phyloP scores from a whole-genome alignment of 306 rosid species.

The Sicyos baderoa region DNA sequence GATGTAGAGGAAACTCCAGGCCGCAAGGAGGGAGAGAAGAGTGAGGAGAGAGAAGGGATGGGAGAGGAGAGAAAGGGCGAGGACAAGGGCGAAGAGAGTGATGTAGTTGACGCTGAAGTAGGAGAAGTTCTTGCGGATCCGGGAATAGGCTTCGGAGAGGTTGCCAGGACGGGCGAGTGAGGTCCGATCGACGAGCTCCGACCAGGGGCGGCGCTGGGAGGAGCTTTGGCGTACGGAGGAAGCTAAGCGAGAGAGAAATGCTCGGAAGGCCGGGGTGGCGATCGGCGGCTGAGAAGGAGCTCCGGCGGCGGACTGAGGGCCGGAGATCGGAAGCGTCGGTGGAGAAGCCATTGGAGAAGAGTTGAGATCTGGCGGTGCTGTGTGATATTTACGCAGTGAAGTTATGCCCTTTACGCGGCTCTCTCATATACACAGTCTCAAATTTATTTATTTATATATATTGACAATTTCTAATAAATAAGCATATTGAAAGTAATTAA shows the following conservation, averaged over 20 bases:
- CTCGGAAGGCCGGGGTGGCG: constrained; percentile 79
- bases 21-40: constrained; percentile 64
- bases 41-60: constrained; percentile 73
- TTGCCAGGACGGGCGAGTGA: constrained; percentile 58
- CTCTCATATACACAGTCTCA: too few relatives aligned
- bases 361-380: constrained; percentile 14
- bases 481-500: too few relatives aligned
- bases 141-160: constrained; percentile 77
- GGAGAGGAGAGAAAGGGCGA: constrained; percentile 68
- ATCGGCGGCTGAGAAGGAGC: constrained; percentile 50
- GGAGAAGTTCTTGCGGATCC: constrained; percentile 78
- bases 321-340: constrained; percentile 71
- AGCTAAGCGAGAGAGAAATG: constrained; percentile 62
- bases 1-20: constrained; percentile 75
- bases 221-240: constrained; percentile 58
- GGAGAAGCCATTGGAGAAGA: constrained; percentile 51
- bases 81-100: constrained; percentile 45
- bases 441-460: too few relatives aligned
- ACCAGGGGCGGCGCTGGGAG: constrained; percentile 88
- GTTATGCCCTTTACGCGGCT: too few relatives aligned
- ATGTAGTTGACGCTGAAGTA: constrained; percentile 88
- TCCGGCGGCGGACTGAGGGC: constrained; percentile 26
- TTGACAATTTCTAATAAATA: too few relatives aligned
- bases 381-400: not conserved
- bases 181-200: constrained; percentile 62